Evolutionary conservation across 768 basidiomycete genomes (phyloP).

Genomic region (Pleurotus pulmonarius): DNA sequence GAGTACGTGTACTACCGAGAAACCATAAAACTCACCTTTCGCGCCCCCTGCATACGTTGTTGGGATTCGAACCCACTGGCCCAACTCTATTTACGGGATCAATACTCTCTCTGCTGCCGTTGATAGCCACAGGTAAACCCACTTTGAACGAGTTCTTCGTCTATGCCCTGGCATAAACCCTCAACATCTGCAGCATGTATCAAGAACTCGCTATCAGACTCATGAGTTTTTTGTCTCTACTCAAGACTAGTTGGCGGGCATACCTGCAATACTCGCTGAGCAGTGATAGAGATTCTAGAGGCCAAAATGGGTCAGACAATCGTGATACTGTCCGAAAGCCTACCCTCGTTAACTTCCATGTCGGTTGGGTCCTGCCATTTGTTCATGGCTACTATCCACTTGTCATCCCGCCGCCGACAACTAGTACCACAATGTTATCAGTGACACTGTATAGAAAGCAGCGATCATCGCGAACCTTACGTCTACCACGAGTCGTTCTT

Average conservation of each 20-base stretch:
- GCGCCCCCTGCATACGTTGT: conserved; percentile 98
- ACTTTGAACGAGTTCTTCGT: conserved; percentile 83
- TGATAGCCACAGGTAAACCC: conserved; percentile 20
- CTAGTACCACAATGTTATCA: conserved; percentile 33
- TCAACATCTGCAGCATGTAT: conserved; percentile 99
- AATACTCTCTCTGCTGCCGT: too few relatives aligned
- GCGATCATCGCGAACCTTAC: conserved; percentile 60
- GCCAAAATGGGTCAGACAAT: too few relatives aligned
- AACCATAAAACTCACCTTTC: conserved; percentile 49
- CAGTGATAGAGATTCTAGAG: conserved; percentile 69
- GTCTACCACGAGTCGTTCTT: conserved; percentile 89
- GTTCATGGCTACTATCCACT: conserved; percentile 97
- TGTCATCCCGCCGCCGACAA: conserved; percentile 71
- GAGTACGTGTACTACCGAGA: neutral
- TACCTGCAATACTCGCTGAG: conserved; percentile 83
- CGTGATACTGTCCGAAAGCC: neutral
- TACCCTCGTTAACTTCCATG: conserved; percentile 85
- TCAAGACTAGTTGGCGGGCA: neutral
- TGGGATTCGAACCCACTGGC: conserved; percentile 87
- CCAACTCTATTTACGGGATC: conserved; percentile 55
- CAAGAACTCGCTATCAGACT: conserved; percentile 76
- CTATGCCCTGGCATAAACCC: conserved; percentile 94
- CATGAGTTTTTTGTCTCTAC: neutral
- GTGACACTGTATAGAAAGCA: neutral
- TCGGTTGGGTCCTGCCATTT: conserved; percentile 98